These are phyloP conservation scores for Penicillium nucicola DNA, from an alignment of 495 filamentous ascomycete genomes.

Conservation along the genomic window DNA sequence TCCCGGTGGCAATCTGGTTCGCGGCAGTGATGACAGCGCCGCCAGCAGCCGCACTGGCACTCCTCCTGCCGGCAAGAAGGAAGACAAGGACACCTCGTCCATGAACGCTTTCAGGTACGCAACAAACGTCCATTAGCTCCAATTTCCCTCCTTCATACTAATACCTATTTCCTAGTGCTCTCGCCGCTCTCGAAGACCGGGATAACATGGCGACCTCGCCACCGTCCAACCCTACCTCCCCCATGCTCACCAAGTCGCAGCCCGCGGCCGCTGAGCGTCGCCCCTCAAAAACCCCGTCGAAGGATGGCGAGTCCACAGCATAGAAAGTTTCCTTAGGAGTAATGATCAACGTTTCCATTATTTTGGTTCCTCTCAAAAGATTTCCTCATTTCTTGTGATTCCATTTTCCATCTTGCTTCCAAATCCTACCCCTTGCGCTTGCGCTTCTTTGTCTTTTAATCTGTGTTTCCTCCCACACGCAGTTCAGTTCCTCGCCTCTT, in stretches of 20 bases:
- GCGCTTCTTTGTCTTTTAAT: slow-evolving; percentile 15
- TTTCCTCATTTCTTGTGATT: slow-evolving; percentile 24
- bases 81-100: slow-evolving; percentile 63
- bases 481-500: too few species aligned
- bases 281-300: slow-evolving; percentile 48
- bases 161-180: slow-evolving; percentile 43
- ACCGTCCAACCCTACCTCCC: slow-evolving; percentile 57
- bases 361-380: slow-evolving; percentile 35
- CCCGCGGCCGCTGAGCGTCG: slow-evolving; percentile 43
- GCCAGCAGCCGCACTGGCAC: slow-evolving; percentile 86
- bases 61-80: slow-evolving; percentile 68
- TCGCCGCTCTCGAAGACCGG: slow-evolving; percentile 54
- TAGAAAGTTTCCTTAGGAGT: slow-evolving; percentile 40
- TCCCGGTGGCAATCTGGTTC: slow-evolving; percentile 64
- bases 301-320: slow-evolving; percentile 45
- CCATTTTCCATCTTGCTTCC: slow-evolving; percentile 19
- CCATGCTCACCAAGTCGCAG: slow-evolving; percentile 51
- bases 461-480: slow-evolving; percentile 13
- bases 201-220: slow-evolving; percentile 58
- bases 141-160: slow-evolving; percentile 11
- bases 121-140: background rate
- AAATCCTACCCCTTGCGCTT: slow-evolving; percentile 11
- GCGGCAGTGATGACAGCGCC: slow-evolving; percentile 73
- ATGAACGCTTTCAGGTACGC: slow-evolving; percentile 87
- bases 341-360: slow-evolving; percentile 45